phyloP scores from a whole-genome alignment of 176 grass and related monocot species.

The Avena eriantha region DNA sequence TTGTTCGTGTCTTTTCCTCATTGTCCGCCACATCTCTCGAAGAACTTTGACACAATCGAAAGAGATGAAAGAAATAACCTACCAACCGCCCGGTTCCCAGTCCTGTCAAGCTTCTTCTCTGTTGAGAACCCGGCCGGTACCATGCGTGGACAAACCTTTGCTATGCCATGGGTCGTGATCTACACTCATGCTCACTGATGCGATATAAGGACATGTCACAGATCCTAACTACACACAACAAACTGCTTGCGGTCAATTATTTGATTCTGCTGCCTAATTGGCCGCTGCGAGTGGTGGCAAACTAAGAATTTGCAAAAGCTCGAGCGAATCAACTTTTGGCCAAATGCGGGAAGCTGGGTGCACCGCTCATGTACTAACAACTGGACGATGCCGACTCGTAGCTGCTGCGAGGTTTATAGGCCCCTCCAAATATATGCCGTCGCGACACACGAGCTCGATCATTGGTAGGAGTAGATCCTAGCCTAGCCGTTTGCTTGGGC shows the following conservation, averaged over 20 bases:
- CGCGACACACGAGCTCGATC: background rate
- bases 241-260: too few species aligned
- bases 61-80: background rate
- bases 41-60: background rate
- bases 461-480: background rate
- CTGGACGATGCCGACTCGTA: conserved; percentile 24
- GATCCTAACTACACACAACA: too few species aligned
- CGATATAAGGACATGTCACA: too few species aligned
- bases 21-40: background rate
- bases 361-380: conserved; percentile 23
- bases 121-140: background rate
- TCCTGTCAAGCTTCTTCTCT: background rate
- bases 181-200: too few species aligned
- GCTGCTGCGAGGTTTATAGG: background rate
- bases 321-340: conserved; percentile 17
- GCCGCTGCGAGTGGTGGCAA: background rate
- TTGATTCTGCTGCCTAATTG: too few species aligned
- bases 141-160: background rate
- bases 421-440: background rate
- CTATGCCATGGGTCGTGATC: background rate
- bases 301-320: background rate
- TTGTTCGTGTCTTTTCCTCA: background rate
- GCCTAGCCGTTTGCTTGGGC: background rate
- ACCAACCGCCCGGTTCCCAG: background rate
- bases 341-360: background rate